These are phyloP conservation scores for Mortierella sp. DNA, from an alignment of 371 early-diverging fungal species.

Conservation along the genomic window DNA sequence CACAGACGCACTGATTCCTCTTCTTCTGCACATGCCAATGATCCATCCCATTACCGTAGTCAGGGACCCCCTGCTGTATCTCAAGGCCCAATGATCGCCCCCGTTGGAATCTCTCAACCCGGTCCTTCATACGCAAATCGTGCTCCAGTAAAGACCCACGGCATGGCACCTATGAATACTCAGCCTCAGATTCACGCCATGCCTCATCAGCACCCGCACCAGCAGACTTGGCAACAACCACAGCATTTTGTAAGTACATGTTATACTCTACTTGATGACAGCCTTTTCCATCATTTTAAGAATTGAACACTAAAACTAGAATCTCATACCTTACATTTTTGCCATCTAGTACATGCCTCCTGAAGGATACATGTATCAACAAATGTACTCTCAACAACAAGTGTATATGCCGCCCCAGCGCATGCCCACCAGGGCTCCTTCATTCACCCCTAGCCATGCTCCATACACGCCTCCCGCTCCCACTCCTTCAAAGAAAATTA, in stretches of 20 bases:
- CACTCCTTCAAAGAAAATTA: slow-evolving; percentile 65
- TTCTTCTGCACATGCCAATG: slow-evolving; percentile 43
- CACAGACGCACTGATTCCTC: slow-evolving; percentile 53
- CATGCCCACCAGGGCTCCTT: slow-evolving; percentile 32
- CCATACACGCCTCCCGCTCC: slow-evolving; percentile 64
- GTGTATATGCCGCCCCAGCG: slow-evolving; percentile 43
- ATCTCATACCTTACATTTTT: neutral
- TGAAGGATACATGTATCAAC: slow-evolving; percentile 45
- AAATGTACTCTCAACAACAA: slow-evolving; percentile 34
- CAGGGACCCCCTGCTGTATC: slow-evolving; percentile 42
- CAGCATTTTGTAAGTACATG: slow-evolving; percentile 1
- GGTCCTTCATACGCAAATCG: slow-evolving; percentile 32
- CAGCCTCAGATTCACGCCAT: slow-evolving; percentile 39
- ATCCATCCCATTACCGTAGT: slow-evolving; percentile 39
- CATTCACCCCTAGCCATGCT: slow-evolving; percentile 38
- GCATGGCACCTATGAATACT: slow-evolving; percentile 45
- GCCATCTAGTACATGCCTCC: slow-evolving; percentile 49
- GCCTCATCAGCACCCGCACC: slow-evolving; percentile 41
- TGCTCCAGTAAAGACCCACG: slow-evolving; percentile 34
- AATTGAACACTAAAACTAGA: too few species aligned
- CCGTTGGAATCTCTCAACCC: slow-evolving; percentile 33
- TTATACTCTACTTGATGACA: neutral
- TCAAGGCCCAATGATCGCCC: slow-evolving; percentile 34
- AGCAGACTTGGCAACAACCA: neutral
- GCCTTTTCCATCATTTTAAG: too few species aligned